phyloP scores from a whole-genome alignment of 2,329 filamentous ascomycete species.

The Sporothrix dimorphospora region DNA sequence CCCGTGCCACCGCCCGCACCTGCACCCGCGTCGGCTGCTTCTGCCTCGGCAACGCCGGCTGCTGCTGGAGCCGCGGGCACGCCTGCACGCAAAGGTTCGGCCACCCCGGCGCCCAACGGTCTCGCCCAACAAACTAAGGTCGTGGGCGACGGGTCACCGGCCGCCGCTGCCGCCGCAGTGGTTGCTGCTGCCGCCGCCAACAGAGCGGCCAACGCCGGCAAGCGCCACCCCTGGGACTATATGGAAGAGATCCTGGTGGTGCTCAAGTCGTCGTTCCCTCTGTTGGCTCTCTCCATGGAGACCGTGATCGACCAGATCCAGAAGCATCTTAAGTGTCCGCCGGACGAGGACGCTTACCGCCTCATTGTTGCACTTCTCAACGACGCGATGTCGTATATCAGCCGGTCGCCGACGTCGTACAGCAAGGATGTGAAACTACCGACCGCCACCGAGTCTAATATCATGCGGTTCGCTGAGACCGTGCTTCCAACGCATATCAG shows the following conservation, averaged over 20 bases:
- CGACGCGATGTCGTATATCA: slow-evolving; percentile 90
- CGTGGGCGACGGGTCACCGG: slow-evolving; percentile 33
- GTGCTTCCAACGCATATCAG: slow-evolving; percentile 94
- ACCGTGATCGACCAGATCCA: slow-evolving; percentile 99
- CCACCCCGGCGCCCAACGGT: slow-evolving; percentile 5
- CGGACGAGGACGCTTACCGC: slow-evolving; percentile 95
- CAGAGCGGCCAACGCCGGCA: slow-evolving; percentile 40
- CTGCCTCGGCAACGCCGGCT: not conserved
- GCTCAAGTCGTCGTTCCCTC: slow-evolving; percentile 93
- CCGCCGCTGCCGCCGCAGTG: slow-evolving; percentile 37
- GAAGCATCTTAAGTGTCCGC: slow-evolving; percentile 98
- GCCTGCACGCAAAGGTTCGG: not conserved
- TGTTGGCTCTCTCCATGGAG: slow-evolving; percentile 97
- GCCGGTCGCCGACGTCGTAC: slow-evolving; percentile 82
- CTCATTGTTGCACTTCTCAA: slow-evolving; percentile 97
- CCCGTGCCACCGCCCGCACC: not conserved
- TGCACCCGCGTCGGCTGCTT: not conserved
- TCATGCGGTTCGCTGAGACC: slow-evolving; percentile 93
- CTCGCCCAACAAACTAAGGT: slow-evolving; percentile 21
- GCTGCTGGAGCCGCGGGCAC: not conserved
- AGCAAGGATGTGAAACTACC: slow-evolving; percentile 91
- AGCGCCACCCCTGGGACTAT: slow-evolving; percentile 92
- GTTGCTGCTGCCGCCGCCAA: slow-evolving; percentile 29
- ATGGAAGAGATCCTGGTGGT: slow-evolving; percentile 94
- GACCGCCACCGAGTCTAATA: slow-evolving; percentile 88